Evolutionary conservation across 1,284 basidiomycete species (phyloP).

Genomic region (Papiliotrema laurentii): DNA sequence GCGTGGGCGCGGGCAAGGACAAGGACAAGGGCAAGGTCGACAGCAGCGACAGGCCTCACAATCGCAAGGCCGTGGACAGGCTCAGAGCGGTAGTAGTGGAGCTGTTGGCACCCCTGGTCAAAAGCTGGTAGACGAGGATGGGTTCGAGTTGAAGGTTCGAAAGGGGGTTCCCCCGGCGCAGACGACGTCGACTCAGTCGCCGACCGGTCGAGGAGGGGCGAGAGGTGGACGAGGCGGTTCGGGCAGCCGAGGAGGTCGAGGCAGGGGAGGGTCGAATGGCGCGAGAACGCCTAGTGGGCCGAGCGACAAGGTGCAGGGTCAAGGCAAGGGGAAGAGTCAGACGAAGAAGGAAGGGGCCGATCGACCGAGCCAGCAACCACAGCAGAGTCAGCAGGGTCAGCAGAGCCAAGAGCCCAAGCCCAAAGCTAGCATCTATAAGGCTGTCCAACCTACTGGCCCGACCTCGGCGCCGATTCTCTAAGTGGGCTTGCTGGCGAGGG

Average conservation of each 20-base stretch:
- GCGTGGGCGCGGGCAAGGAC: not conserved
- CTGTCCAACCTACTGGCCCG: constrained; percentile 6
- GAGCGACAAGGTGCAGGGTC: not conserved
- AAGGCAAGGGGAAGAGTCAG: not conserved
- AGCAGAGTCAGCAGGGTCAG: not conserved
- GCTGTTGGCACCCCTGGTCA: constrained; percentile 1
- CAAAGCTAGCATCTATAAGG: constrained; percentile 28
- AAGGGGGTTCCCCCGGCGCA: not conserved
- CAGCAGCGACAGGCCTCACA: constrained; percentile 1
- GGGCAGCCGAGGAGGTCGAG: not conserved
- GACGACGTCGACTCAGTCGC: constrained; percentile 1
- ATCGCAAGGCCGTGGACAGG: constrained; percentile 3
- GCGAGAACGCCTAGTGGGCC: not conserved
- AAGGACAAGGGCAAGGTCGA: constrained; percentile 7
- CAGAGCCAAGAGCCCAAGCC: not conserved
- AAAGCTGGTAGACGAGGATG: constrained; percentile 31
- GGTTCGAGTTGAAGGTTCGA: constrained; percentile 34
- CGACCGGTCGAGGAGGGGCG: constrained; percentile 2
- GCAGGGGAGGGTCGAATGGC: not conserved
- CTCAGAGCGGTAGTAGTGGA: constrained; percentile 1
- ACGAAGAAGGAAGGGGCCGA: not conserved
- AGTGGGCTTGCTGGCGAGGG: too few species aligned
- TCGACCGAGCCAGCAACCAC: not conserved
- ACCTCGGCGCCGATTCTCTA: constrained; percentile 9
- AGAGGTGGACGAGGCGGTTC: constrained; percentile 7